Conservation (phyloP, 129 eudicot species). For the Ambrosia trifida region DNA sequence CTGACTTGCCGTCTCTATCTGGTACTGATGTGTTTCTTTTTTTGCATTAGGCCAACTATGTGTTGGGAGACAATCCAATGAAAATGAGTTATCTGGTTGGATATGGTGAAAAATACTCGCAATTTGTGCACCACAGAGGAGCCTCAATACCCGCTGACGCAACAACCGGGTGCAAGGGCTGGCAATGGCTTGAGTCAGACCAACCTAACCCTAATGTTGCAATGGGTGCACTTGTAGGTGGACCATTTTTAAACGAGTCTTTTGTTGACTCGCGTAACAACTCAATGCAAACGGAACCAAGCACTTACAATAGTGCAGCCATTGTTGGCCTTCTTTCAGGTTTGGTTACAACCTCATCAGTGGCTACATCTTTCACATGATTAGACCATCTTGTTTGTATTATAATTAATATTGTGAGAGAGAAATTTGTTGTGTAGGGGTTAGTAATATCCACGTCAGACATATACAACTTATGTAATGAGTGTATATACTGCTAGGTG, state of each 20-base stretch:
- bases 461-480: constrained; percentile 33
- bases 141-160: constrained; percentile 87
- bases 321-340: constrained; percentile 85
- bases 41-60: constrained; percentile 67
- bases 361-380: constrained; percentile 68
- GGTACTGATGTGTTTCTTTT: constrained; percentile 5
- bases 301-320: constrained; percentile 84
- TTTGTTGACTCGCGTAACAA: constrained; percentile 80
- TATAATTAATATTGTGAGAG: background rate
- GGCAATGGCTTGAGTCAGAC: constrained; percentile 65
- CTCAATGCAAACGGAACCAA: constrained; percentile 92
- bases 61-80: constrained; percentile 90
- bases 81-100: constrained; percentile 96
- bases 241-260: constrained; percentile 84
- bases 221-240: constrained; percentile 90
- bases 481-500: constrained; percentile 36
- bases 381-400: constrained; percentile 14
- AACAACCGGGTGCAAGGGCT: constrained; percentile 70
- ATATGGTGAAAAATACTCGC: constrained; percentile 79
- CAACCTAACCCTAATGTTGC: constrained; percentile 86
- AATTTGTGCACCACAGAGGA: constrained; percentile 93
- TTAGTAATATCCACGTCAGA: constrained; percentile 22
- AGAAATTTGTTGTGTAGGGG: constrained; percentile 21
- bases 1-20: background rate
- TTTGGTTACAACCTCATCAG: constrained; percentile 92